Base-by-base conservation (phyloP, 345 rosid species). In the Acer saccharum region DNA sequence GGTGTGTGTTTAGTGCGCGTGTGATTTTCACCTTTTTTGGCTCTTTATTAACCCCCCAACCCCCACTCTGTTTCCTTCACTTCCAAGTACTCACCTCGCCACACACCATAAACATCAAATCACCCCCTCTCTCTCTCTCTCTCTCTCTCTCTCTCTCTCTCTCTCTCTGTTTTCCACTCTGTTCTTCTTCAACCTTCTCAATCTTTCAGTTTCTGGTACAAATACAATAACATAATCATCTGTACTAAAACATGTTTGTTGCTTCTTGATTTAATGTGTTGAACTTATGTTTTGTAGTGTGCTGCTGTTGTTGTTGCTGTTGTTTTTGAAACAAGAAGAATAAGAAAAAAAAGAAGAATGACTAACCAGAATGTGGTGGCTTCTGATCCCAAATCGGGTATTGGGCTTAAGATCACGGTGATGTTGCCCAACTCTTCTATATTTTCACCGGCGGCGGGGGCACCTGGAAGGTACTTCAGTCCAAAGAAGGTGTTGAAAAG, bases 301-400 rank as follows among this genome's bases (percentile, higher is more conserved):
- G 50, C 0, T 12, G 14, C 3, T 50, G 4, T 14, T 50, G 20
- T 54, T 58, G 50, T 14, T 58, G 65, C 76, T 41, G 57, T 43
- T 43, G 43, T 10, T 71, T 50, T 21, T 54, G 35, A 5, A 10
- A 35, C 39, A 35, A 35, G 39, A 35, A 35, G 6, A 35, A 23
- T 23, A 23, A 35, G 6, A 32, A 32, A 0, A 35, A 35, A 5
- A 48, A 35, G 39, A 48, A 81, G 68, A 65, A 92, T 91, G 98
- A 91, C 90, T 10, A 88, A 91, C 89, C 93, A 91, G 46, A 94
- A 88, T 88, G 90, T 87, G 80, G 78, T 89, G 71, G 78, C 88
- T 58, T 79, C 97, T 18, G 96, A 88, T 72, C 54, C 84, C 25
- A 83, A 85, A 61, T 75, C 90, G 13, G 65, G 77, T 69, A 79